Evolutionary conservation across 352 stramenopile species (phyloP).

Genomic region (Thraustochytrium striatum): DNA sequence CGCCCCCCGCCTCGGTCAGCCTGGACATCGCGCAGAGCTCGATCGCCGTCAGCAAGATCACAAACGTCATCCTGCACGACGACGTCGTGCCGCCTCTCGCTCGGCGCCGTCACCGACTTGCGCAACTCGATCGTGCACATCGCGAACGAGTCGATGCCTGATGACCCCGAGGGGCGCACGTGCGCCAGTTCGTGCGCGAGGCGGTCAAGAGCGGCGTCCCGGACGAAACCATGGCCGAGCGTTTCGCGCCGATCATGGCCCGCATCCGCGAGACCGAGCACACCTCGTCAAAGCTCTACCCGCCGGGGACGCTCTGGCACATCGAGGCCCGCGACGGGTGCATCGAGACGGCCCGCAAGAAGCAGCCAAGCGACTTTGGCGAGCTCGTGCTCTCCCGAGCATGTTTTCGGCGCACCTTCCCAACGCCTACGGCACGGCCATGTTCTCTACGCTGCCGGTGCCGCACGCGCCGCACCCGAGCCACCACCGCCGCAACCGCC

Average conservation of each 20-base stretch:
- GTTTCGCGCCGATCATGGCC: not conserved
- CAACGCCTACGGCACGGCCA: not conserved
- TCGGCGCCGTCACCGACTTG: conserved; percentile 15
- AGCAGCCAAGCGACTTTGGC: not conserved
- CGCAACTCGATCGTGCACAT: conserved; percentile 19
- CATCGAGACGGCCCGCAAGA: not conserved
- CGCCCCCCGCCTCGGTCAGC: not conserved
- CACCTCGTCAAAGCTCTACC: conserved; percentile 15
- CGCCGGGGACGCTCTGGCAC: conserved; percentile 17
- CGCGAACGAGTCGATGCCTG: not conserved
- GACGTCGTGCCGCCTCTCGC: conserved; percentile 27
- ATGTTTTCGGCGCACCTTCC: not conserved
- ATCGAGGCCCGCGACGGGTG: conserved; percentile 14
- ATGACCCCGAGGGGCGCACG: not conserved
- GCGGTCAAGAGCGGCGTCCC: not conserved
- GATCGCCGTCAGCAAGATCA: not conserved
- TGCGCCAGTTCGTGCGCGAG: not conserved
- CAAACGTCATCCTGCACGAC: conserved; percentile 12
- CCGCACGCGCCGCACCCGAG: not conserved
- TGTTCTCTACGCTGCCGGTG: no score
- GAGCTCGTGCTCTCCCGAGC: not conserved
- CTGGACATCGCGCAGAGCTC: conserved; percentile 7
- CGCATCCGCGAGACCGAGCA: not conserved
- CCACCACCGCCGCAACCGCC: not conserved
- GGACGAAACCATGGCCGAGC: not conserved